phyloP scores from a whole-genome alignment of 805 yeast genomes.

The Candida silvicultrix region DNA sequence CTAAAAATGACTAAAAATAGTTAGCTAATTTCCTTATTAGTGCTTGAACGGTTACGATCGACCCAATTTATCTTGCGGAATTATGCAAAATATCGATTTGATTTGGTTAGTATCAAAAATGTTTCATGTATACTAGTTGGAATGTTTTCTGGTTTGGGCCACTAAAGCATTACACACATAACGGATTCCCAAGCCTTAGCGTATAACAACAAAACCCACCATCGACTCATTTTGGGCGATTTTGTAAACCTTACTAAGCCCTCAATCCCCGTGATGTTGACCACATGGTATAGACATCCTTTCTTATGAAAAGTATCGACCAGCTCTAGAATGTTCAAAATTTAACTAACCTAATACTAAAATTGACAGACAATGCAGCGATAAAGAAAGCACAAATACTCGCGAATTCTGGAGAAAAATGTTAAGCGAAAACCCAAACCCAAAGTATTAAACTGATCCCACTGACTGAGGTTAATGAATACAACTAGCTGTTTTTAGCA shows the following conservation, averaged over 20 bases:
- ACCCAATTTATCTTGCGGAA: background rate
- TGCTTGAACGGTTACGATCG: background rate
- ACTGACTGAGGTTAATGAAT: too few relatives aligned
- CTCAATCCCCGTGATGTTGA: background rate
- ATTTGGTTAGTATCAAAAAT: background rate
- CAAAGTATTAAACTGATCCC: background rate
- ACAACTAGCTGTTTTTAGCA: too few relatives aligned
- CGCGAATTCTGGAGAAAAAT: background rate
- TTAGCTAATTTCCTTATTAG: background rate
- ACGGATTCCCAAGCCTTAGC: background rate
- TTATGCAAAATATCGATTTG: background rate
- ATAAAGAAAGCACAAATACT: too few relatives aligned
- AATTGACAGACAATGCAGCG: too few relatives aligned
- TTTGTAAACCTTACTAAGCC: background rate
- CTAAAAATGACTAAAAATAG: background rate
- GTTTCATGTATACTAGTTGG: background rate
- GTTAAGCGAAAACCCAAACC: background rate
- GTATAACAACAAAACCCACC: background rate
- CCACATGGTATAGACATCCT: background rate
- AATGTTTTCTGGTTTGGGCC: background rate
- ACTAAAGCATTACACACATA: too few relatives aligned
- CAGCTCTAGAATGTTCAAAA: background rate
- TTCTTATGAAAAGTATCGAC: background rate
- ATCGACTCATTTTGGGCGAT: background rate
- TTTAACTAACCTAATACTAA: too few relatives aligned